A percentile compares a stretch with the other conserved stretches of the same genome.
Conservation (phyloP, 2,329 filamentous ascomycete species). For the Phialemoniopsis sp. region DNA sequence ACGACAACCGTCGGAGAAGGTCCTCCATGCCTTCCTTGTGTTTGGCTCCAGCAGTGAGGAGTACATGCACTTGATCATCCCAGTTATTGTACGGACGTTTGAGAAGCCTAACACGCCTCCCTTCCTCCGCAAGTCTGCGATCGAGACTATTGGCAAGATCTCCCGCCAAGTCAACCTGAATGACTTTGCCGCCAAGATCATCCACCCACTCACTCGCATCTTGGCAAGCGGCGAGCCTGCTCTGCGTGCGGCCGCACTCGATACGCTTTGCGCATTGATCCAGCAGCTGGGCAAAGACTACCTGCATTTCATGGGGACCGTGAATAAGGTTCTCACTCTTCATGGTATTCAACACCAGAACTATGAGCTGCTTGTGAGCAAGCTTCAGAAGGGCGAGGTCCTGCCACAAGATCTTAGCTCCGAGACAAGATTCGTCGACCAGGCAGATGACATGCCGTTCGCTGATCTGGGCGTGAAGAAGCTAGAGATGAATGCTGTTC, state of each 20-base stretch:
- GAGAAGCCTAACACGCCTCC: conserved; percentile 81
- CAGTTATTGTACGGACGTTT: conserved; percentile 90
- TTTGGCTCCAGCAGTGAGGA: conserved; percentile 96
- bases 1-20: conserved; percentile 79
- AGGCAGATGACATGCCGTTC: conserved; percentile 74
- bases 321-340: conserved; percentile 79
- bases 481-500: conserved; percentile 93
- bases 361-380: conserved; percentile 87
- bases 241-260: conserved; percentile 77
- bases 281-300: conserved; percentile 96
- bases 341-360: conserved; percentile 85
- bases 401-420: conserved; percentile 93
- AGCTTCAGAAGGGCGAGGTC: conserved; percentile 89
- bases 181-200: conserved; percentile 93
- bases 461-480: conserved; percentile 89
- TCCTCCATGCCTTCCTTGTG: conserved; percentile 91
- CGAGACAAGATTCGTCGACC: conserved; percentile 73
- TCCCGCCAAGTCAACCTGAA: conserved; percentile 96
- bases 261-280: conserved; percentile 91
- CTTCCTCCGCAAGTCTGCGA: conserved; percentile 79
- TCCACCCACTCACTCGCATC: conserved; percentile 85
- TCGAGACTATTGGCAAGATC: conserved; percentile 90
- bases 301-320: conserved; percentile 85
- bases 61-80: conserved; percentile 98
- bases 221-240: conserved; percentile 68